Base-by-base conservation (phyloP, 768 basidiomycete species). In the Lactarius hatsudake region DNA sequence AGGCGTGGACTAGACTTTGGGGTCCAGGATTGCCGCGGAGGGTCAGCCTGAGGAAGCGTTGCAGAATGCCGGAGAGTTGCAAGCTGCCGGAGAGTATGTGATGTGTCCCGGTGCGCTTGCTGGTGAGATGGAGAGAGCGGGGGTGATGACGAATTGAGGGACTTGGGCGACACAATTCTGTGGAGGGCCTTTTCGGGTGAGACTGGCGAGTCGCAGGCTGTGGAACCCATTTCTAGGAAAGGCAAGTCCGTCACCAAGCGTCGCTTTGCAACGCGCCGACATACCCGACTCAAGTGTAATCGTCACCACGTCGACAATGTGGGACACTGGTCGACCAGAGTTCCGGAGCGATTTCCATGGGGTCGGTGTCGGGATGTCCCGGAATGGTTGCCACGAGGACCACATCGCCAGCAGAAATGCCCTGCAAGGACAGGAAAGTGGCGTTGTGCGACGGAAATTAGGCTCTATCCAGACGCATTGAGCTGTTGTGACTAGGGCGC, bases 201-300 rank as follows among this genome's bases (percentile, higher is more conserved):
- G 20, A n/a, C 20, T 0, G 18, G 43, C 12, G 45, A 51, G 10
- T 2, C 23, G 26, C 9, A 42, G n/a, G 34, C 38, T 12, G 23
- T 38, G 10, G 40, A 34, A 12, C 18, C 17, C 8, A 40, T 30
- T 12, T 67, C 66, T 67, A 30, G 7, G 9, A 26, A 20, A 20
- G 26, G 45, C 13, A 18, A 17, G 40, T 9, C 23, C 2, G 42
- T 48, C 17, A 42, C n/a, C 18, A 8, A 20, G 5, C 0, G 17
- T 51, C 23, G 23, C 23, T 12, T 48, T 23, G 12, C 1, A 23
- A 23, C 0, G 5, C 48, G n/a, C 40, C 4, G 10, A 53, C 36
- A 40, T 43, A 67, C 66, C 66, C 20, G 61, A 45, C 32, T 59
- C 51, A 2, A 59, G 30, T 12, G 15, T 12, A 43, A 67, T 54